These are phyloP conservation scores for Apostasia shenzhenica DNA, from an alignment of 106 monocot genomes.

Conservation along the genomic window DNA sequence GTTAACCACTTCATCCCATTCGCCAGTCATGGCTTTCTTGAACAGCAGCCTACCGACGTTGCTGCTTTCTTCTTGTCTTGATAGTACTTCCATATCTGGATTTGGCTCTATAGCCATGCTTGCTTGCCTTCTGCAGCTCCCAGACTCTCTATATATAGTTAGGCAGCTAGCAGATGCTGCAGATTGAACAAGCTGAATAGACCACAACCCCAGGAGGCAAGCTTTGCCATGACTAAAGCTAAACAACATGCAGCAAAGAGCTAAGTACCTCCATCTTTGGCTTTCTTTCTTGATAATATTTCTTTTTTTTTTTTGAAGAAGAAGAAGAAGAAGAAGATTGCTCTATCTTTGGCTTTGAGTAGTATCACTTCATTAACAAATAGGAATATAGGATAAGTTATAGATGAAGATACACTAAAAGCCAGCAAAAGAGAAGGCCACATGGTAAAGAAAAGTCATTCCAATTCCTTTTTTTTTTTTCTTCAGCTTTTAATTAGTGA, in stretches of 20 bases:
- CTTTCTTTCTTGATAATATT: not conserved
- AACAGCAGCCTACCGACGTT: not conserved
- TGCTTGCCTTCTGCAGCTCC: not conserved
- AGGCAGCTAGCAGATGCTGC: not conserved
- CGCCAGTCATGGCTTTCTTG: slow-evolving; percentile 8
- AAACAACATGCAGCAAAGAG: not conserved
- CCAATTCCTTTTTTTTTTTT: too few relatives aligned
- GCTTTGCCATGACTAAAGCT: not conserved
- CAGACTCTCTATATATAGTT: not conserved
- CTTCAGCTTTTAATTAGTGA: too few relatives aligned
- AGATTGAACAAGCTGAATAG: too few relatives aligned
- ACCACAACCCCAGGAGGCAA: not conserved
- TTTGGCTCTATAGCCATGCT: not conserved
- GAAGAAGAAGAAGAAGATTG: not conserved
- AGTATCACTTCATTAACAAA: too few relatives aligned
- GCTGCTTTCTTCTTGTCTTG: not conserved
- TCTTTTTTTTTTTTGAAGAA: too few relatives aligned
- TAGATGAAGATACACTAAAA: not conserved
- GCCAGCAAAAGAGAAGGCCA: not conserved
- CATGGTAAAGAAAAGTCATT: too few relatives aligned
- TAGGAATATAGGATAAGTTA: too few relatives aligned
- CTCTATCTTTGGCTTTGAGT: too few relatives aligned
- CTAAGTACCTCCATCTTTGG: not conserved
- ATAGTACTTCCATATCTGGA: not conserved
- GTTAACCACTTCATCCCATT: slow-evolving; percentile 2